Evolutionary conservation across 805 yeast species (phyloP).

Genomic region (Saturnispora quitensis): DNA sequence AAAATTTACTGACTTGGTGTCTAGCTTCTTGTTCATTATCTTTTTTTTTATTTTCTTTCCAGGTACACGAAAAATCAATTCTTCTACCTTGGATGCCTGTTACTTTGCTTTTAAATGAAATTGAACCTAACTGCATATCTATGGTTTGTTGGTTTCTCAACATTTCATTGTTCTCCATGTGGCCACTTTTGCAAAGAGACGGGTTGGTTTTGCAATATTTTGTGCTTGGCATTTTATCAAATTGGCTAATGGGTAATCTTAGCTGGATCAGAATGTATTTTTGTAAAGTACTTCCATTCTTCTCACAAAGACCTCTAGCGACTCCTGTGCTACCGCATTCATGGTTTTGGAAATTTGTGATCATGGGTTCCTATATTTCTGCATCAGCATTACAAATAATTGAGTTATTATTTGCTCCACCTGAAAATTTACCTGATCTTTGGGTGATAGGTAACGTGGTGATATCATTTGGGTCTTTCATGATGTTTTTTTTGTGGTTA

Average conservation of each 20-base stretch:
- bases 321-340: conserved; percentile 38
- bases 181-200: conserved; percentile 78
- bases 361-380: conserved; percentile 43
- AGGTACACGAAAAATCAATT: conserved; percentile 92
- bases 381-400: conserved; percentile 43
- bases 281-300: conserved; percentile 16
- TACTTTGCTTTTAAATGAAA: conserved; percentile 50
- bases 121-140: conserved; percentile 52
- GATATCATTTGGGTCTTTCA: conserved; percentile 68
- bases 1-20: conserved; percentile 55
- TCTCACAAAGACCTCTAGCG: conserved; percentile 22
- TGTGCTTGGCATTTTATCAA: conserved; percentile 51
- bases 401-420: conserved; percentile 46
- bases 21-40: conserved; percentile 79
- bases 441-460: conserved; percentile 74
- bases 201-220: conserved; percentile 64
- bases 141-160: conserved; percentile 84
- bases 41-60: conserved; percentile 84
- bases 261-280: conserved; percentile 39
- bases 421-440: conserved; percentile 64
- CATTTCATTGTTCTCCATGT: conserved; percentile 74
- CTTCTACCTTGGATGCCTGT: conserved; percentile 82
- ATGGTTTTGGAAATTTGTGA: conserved; percentile 41
- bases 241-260: conserved; percentile 70
- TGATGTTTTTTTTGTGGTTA: conserved; percentile 75